Evolutionary conservation across 2,329 filamentous ascomycete species (phyloP), one percentile per base, ranked within the genome.

Genomic region (Zymoseptoria ardabiliae): DNA sequence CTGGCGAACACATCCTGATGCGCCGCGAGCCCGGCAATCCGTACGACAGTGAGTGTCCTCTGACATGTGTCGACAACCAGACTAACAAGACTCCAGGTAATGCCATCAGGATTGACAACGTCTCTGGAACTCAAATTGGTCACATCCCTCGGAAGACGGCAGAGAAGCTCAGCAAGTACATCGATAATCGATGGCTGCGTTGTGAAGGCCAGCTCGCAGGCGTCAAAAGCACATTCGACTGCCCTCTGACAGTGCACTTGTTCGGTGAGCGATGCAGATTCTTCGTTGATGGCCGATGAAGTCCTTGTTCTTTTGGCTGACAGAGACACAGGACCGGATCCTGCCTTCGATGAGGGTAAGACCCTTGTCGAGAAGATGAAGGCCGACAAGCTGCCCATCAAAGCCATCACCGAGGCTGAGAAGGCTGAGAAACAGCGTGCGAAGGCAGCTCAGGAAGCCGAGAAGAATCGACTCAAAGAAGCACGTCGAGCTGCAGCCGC

Each of bases 91-190:
- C 17, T n/a, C 13, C 17, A 45, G 63, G 66, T 5, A 94, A 94
- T 74, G 90, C 90, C 0, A 90, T 95, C 59, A 83, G 85, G 4
- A 83, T 95, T 1, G 81, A 89, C 67, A 95, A 94, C 71, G 89
- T 92, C 13, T 82, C 88, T 69, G 82, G 84, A 17, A 72, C 74
- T 7, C 90, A 95, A 68, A 89, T 96, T 66, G 91, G 91, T 0
- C 90, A 96, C 73, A 78, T 96, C 49, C 87, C 89, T 6, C 79
- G 84, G 11, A 78, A 75, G 1, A 69, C 90, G 21, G 90, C 86
- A 0, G 76, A 79, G n/a, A 93, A 89, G 72, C 75, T 96, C 56
- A 85, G 89, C 0, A 82, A 81, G 1, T 91, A 90, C 69, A 79
- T 95, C 70, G 86, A 87, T 72, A 68, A 77, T 68, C 13, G 30